These are phyloP conservation scores for Kodamaea ohmeri DNA, from an alignment of 1,139 yeast species.

Conservation along the genomic window DNA sequence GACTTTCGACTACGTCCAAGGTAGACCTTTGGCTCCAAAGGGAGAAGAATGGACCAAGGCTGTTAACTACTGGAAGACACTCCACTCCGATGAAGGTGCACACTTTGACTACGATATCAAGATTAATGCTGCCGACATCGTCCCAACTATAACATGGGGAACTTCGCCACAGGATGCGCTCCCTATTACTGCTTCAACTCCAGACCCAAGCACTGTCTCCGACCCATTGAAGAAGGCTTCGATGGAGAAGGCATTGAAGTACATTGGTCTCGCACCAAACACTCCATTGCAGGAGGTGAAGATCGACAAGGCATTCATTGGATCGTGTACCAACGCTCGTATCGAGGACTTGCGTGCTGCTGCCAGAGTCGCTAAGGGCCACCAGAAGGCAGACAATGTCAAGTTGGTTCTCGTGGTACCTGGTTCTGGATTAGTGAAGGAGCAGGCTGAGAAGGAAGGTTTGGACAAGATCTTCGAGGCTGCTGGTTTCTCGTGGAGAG, in stretches of 20 bases:
- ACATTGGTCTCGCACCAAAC: constrained; percentile 88
- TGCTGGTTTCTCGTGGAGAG: constrained; percentile 98
- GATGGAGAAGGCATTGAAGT: constrained; percentile 84
- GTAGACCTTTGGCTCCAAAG: constrained; percentile 90
- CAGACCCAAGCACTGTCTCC: constrained; percentile 71
- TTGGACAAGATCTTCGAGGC: constrained; percentile 83
- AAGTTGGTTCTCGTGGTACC: constrained; percentile 90
- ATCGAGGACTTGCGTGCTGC: constrained; percentile 96
- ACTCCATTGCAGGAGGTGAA: constrained; percentile 70
- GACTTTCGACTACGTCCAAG: constrained; percentile 84
- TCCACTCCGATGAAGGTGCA: constrained; percentile 87
- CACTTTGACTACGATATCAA: constrained; percentile 79
- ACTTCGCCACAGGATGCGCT: constrained; percentile 98
- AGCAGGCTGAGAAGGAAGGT: constrained; percentile 93
- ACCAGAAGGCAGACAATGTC: constrained; percentile 78
- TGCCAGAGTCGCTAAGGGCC: constrained; percentile 89
- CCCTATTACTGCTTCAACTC: constrained; percentile 86
- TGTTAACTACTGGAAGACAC: constrained; percentile 81
- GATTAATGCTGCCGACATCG: constrained; percentile 79
- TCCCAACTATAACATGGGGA: constrained; percentile 99
- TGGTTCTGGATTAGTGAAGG: constrained; percentile 92
- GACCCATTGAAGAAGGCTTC: constrained; percentile 82
- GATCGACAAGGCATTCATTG: constrained; percentile 93
- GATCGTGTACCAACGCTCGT: constrained; percentile 97
- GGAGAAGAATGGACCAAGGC: constrained; percentile 97